Percentiles rank a stretch among this genome's conserved stretches.
Conservation (phyloP, 1,284 basidiomycete species). For the Trametes polyzona region DNA sequence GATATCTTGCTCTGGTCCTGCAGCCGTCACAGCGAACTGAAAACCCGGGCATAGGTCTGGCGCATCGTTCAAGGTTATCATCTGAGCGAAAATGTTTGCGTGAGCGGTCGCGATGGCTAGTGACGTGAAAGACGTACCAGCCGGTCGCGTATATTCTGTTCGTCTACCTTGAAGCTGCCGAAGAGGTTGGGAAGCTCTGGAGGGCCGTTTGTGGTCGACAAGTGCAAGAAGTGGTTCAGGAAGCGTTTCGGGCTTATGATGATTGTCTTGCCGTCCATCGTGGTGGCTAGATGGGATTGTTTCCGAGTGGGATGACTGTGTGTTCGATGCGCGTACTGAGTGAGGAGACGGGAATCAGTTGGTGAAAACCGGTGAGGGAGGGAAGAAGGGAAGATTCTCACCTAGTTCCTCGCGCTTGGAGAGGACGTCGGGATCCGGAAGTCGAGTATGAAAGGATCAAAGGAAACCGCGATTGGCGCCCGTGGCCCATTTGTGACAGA, state of each 20-base stretch:
- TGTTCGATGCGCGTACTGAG: background rate
- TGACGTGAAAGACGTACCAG: background rate
- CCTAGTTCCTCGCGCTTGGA: too few species aligned
- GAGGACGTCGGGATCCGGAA: too few species aligned
- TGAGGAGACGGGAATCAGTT: background rate
- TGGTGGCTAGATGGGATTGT: background rate
- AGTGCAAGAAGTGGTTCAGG: background rate
- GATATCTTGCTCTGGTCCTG: background rate
- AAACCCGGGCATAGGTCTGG: background rate
- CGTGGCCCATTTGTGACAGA: too few species aligned
- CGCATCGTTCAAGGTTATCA: background rate
- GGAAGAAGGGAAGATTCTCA: too few species aligned
- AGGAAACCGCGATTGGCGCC: too few species aligned
- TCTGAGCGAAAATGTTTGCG: background rate
- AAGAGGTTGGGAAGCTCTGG: background rate
- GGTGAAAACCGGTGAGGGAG: too few species aligned
- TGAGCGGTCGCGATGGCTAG: background rate
- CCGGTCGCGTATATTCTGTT: background rate
- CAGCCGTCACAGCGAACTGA: background rate
- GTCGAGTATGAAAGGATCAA: too few species aligned
- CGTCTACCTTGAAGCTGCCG: background rate
- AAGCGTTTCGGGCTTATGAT: background rate
- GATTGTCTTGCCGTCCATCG: background rate
- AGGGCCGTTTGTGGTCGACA: background rate
- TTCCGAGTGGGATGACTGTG: too few species aligned